Conservation (phyloP, 768 basidiomycete species). For the Tubosaeta sp. region DNA sequence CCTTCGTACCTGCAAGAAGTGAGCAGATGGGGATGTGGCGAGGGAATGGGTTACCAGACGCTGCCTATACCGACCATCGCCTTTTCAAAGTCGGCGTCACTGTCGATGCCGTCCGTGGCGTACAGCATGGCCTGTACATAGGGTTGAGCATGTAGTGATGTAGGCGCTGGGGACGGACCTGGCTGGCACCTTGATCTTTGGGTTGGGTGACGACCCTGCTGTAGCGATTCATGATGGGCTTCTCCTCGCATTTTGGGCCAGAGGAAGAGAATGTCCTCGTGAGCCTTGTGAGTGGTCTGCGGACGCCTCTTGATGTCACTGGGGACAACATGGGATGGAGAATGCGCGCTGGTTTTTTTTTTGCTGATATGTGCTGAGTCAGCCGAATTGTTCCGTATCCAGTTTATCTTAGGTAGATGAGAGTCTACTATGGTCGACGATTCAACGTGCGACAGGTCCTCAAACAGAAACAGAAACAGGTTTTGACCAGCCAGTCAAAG, state of each 20-base stretch:
- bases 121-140: conserved; percentile 87
- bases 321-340: conserved; percentile 20
- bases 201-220: conserved; percentile 82
- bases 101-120: conserved; percentile 89
- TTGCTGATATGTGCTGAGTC: conserved; percentile 12
- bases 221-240: conserved; percentile 59
- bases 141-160: neutral
- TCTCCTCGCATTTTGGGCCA: conserved; percentile 36
- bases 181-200: conserved; percentile 94
- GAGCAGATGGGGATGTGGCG: conserved; percentile 11
- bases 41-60: conserved; percentile 68
- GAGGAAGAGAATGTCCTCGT: conserved; percentile 38
- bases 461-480: too few relatives aligned
- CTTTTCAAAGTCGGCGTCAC: conserved; percentile 84
- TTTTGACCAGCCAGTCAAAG: too few relatives aligned
- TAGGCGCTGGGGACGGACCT: conserved; percentile 42
- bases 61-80: conserved; percentile 97
- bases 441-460: too few relatives aligned
- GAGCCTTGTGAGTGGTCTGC: conserved; percentile 11
- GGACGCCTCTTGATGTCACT: conserved; percentile 15
- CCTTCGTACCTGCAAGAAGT: conserved; percentile 82
- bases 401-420: too few relatives aligned
- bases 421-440: too few relatives aligned
- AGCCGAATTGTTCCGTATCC: neutral
- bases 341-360: neutral